A percentile compares a stretch with the other conserved stretches of the same genome.
Evolutionary conservation across 2,329 filamentous ascomycete species (phyloP).

Genomic region (Monosporascus cannonballus): DNA sequence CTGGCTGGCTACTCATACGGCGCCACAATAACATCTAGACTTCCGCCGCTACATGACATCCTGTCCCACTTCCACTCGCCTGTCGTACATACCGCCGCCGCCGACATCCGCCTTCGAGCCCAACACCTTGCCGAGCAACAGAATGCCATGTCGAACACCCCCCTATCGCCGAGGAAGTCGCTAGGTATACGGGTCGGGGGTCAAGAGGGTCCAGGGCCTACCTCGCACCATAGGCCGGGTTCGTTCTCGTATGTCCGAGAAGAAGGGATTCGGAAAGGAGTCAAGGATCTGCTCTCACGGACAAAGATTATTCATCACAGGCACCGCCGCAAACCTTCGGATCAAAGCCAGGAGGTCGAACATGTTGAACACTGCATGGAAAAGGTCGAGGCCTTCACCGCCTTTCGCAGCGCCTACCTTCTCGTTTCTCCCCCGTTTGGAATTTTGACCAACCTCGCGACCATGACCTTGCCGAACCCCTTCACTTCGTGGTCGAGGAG

Average conservation of each 20-base stretch:
- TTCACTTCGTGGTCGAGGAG: conserved; percentile 15
- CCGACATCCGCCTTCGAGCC: conserved; percentile 67
- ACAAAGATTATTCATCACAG: conserved; percentile 25
- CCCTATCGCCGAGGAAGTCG: conserved; percentile 25
- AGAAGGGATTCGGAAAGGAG: conserved; percentile 40
- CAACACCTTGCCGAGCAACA: conserved; percentile 60
- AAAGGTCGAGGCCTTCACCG: conserved; percentile 27
- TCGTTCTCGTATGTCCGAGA: conserved; percentile 39
- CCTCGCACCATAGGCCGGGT: conserved; percentile 31
- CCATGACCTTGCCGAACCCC: conserved; percentile 45
- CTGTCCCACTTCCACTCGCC: conserved; percentile 52
- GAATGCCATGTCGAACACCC: conserved; percentile 37
- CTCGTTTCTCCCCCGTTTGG: conserved; percentile 64
- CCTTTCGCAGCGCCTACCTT: conserved; percentile 48
- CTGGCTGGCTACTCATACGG: conserved; percentile 89
- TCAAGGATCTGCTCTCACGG: conserved; percentile 41
- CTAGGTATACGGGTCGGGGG: conserved; percentile 45
- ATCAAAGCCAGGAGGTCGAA: conserved; percentile 6
- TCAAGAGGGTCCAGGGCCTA: conserved; percentile 34
- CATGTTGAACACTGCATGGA: conserved; percentile 16
- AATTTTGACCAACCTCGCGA: conserved; percentile 53
- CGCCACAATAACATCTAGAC: conserved; percentile 68
- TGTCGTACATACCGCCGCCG: conserved; percentile 47
- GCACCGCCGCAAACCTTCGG: conserved; percentile 12
- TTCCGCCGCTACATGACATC: conserved; percentile 59